These are phyloP conservation scores for Lentinula boryana DNA, from an alignment of 768 basidiomycete species.

Conservation along the genomic window DNA sequence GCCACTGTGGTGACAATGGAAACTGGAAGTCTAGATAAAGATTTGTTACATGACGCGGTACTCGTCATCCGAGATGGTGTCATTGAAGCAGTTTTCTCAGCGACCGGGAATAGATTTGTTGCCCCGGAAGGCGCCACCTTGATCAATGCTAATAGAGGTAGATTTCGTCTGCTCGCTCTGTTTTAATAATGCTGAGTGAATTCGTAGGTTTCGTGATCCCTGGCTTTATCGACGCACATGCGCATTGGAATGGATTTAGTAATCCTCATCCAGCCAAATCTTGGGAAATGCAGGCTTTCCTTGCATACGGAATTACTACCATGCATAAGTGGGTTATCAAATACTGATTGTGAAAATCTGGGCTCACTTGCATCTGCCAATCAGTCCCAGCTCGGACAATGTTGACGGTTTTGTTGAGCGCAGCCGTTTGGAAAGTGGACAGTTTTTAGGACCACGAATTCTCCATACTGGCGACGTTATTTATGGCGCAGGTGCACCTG, in stretches of 20 bases:
- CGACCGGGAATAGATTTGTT: conserved; percentile 15
- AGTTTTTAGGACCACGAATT: conserved; percentile 64
- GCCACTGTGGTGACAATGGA: conserved; percentile 71
- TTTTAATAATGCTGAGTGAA: not conserved
- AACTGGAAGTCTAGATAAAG: conserved; percentile 38
- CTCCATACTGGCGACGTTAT: conserved; percentile 66
- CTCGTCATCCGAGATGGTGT: conserved; percentile 52
- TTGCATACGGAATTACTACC: conserved; percentile 73
- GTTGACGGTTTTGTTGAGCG: conserved; percentile 62
- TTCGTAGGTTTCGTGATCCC: conserved; percentile 55
- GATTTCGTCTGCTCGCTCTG: not conserved
- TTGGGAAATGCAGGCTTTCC: conserved; percentile 72
- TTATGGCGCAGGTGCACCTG: conserved; percentile 44
- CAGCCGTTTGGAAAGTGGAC: conserved; percentile 61
- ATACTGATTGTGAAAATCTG: not conserved
- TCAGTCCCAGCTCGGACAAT: conserved; percentile 59
- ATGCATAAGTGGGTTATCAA: conserved; percentile 57
- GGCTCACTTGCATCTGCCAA: not conserved
- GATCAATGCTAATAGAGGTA: conserved; percentile 60
- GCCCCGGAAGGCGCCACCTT: conserved; percentile 34
- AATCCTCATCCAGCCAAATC: conserved; percentile 55
- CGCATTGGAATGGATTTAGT: conserved; percentile 59
- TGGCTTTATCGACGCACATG: conserved; percentile 74
- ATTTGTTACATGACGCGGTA: conserved; percentile 48
- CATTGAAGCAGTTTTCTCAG: conserved; percentile 42